Percentiles rank a stretch among this genome's conserved stretches.
Evolutionary conservation across 2,329 filamentous ascomycete species (phyloP).

Genomic region (Graphilbum ipis-grandicollis): DNA sequence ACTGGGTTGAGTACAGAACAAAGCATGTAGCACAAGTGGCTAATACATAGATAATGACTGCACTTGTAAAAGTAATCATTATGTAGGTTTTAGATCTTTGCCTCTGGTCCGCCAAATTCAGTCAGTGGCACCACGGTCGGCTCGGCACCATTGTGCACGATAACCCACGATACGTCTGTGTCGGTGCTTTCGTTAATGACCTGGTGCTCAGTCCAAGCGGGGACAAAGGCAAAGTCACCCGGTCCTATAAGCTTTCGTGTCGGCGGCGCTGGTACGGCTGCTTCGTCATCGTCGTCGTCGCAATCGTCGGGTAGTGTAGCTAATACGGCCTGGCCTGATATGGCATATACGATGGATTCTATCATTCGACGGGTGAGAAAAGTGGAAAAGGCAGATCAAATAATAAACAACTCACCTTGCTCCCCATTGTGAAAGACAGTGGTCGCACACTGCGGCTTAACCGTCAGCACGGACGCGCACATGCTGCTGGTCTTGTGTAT

Average conservation of each 20-base stretch:
- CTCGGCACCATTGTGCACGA: conserved; percentile 42
- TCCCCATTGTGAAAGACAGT: conserved; percentile 53
- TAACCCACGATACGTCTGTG: conserved; percentile 42
- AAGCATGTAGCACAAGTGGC: too few species aligned
- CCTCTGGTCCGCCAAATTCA: conserved; percentile 39
- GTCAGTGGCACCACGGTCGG: conserved; percentile 46
- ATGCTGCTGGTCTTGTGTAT: conserved; percentile 46
- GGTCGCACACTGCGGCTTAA: conserved; percentile 42
- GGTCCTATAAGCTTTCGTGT: conserved; percentile 38
- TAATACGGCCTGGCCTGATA: conserved; percentile 42
- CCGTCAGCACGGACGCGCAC: conserved; percentile 51
- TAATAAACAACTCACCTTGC: too few species aligned
- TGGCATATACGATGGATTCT: conserved; percentile 54
- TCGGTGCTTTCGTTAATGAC: conserved; percentile 45
- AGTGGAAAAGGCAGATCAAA: neutral
- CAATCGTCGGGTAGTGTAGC: conserved; percentile 31
- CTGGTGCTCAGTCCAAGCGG: conserved; percentile 54
- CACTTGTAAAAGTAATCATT: neutral
- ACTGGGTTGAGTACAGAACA: too few species aligned
- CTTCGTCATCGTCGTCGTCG: conserved; percentile 25
- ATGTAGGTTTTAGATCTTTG: conserved; percentile 5
- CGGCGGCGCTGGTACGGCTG: conserved; percentile 27
- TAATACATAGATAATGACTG: too few species aligned
- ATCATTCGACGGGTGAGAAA: neutral
- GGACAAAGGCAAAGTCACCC: conserved; percentile 55